Base-by-base conservation (phyloP, 768 basidiomycete species). In the Heimioporus sp. region DNA sequence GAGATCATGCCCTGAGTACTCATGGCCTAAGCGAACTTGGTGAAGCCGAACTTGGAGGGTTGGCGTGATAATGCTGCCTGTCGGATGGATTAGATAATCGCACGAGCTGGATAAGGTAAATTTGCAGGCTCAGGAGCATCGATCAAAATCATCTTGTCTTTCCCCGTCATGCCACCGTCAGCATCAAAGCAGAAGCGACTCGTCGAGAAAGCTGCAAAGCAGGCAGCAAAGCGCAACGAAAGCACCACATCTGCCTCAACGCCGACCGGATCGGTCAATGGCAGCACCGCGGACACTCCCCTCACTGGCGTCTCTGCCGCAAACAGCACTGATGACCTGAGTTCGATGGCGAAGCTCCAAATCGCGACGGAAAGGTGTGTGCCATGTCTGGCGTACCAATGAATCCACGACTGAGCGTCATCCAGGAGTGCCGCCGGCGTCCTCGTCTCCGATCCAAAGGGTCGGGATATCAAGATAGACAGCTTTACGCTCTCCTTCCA, bases 391-490 rank as follows among this genome's bases (percentile, higher is more conserved):
- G 10, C 19, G 7, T 31, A 11, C 7, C 2, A 0, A 13, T 17
- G 19, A 34, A 11, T 6, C 30, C n/a, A 43, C 15, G 44, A 50
- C 24, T 53, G 51, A 68, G 42, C 42, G 48, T 43, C 20, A 30
- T 24, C 36, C 58, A 92, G 91, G 85, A 91, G 89, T 62, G 87
- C 93, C 16, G 80, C 88, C 21, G 97, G 97, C 52, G 95, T 98
- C 17, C 80, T 98, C 24, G 86, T 93, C 41, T 97, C 94, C 15
- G 97, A 99, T 72, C 69, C 79, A 41, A 94, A 98, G 71, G 82
- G 87, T 45, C 87, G 97, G 49, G 97, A 99, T 76, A 88, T 99
- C 80, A 98, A 98, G 76, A 95, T 98, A 62, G 93, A 97, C 65
- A 80, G 86, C 20, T 99, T 85, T 70, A 97, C 95, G 0, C 81